Evolutionary conservation across 805 yeast species (phyloP), one percentile per base, ranked within the genome.

Genomic region (Saccharomycopsis sp.): DNA sequence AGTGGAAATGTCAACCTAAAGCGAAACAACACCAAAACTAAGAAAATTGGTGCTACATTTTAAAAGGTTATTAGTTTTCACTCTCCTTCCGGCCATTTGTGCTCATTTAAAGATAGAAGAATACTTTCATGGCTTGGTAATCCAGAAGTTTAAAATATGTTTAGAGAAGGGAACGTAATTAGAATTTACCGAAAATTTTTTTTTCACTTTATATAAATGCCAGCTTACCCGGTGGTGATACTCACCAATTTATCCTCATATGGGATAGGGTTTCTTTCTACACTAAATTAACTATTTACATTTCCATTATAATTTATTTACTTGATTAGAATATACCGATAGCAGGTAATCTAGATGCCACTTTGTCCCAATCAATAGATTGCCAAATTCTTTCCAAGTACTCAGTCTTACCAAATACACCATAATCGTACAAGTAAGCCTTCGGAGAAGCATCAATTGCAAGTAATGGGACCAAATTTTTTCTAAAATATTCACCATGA

Each of bases 371-470:
- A 61, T 83, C 77, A 44, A 82, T 74, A 53, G 81, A 71, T 48
- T 78, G 73, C 83, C 88, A 81, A 35, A 75, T 68, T 51, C 79
- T 78, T 49, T 77, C 71, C 56, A 85, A 64, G 58, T 82, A 85
- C 39, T 67, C 65, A 33, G 70, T 68, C 60, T 79, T 81, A 41
- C 93, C 93, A 59, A 71, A 81, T 9, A 81, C 84, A 44, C 94
- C 94, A 56, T 82, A 85, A 62, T 85, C 93, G 49, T 74, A 64
- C 40, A 83, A 61, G 67, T 80, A 85, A 44, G 77, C 75, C 53
- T 81, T 75, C 53, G 85, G 83, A 36, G 85, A 77, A 4, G 77
- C 82, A 60, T 84, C 90, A 38, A 85, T 69, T 19, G 85, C 80
- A 44, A 85, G 64, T 33, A 85, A 60, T 4, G 94, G 93, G 41